phyloP scores from a whole-genome alignment of 306 rosid genomes.

The Rosa persica region DNA sequence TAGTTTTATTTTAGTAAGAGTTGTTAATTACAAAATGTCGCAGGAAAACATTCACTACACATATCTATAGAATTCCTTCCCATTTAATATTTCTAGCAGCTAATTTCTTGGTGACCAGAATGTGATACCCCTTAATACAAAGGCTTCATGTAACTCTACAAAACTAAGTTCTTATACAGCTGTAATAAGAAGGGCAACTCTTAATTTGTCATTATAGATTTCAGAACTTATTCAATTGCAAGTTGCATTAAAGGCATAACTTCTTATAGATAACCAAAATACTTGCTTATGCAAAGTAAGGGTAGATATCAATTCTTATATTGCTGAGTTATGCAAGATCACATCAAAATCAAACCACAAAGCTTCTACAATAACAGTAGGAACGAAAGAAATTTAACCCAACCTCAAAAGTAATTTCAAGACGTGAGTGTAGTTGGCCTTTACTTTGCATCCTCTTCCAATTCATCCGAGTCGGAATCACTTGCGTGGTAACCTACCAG shows the following conservation, averaged over 20 bases:
- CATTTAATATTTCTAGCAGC: neutral
- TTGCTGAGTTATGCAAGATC: neutral
- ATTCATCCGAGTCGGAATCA: constrained; percentile 70
- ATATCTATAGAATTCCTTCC: neutral
- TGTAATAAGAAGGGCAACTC: neutral
- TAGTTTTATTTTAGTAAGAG: neutral
- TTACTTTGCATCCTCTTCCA: constrained; percentile 34
- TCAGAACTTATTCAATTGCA: neutral
- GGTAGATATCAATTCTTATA: neutral
- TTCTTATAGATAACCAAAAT: neutral
- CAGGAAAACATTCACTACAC: neutral
- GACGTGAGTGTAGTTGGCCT: constrained; percentile 15
- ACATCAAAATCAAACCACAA: neutral
- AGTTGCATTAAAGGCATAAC: neutral
- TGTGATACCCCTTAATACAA: neutral
- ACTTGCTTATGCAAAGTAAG: neutral
- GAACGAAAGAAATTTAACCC: constrained; percentile 1
- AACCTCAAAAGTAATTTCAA: constrained; percentile 29
- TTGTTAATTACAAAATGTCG: neutral
- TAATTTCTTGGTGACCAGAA: neutral
- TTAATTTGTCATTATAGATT: neutral
- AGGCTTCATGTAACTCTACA: neutral
- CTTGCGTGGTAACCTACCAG: constrained; percentile 69
- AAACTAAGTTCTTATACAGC: neutral
- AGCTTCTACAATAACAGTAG: neutral